Base-by-base conservation (phyloP, 108 stramenopile species). In the Fragilariopsis cylindrus region DNA sequence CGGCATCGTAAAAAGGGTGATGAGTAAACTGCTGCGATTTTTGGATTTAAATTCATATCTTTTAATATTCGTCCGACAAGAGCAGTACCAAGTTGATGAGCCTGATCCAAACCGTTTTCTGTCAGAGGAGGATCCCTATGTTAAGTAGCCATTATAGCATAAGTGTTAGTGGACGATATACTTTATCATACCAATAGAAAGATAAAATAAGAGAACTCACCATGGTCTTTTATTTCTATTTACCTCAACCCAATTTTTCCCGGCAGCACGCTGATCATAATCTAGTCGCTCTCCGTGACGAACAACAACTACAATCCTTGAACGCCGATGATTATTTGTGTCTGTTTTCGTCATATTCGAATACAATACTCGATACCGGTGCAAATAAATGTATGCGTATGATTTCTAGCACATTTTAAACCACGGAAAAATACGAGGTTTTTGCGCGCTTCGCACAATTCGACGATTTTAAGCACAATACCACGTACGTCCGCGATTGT, bases 261-360 rank as follows among this genome's bases (percentile, higher is more conserved):
- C 87, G 7, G 39, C 40, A 42, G 79, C 84, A 18, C 79, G 69
- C 42, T 42, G 55, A 3, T 63, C 55, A 62, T 85, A 85, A 60
- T 88, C 87, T 19, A 70, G 54, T 5, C 87, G 73, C 54, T 88
- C 87, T 5, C 84, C 87, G 72, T 88, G 87, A 7, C 87, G 69
- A 63, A 79, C 82, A 43, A 85, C 83, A 7, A 87, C 75, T 2
- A 85, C 74, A 7, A 42, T 21, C 16, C 3, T 0, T 30, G 5
- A 30, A 60, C 58, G 19, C 11, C 58, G 21, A 4, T 60, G 30
- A 30, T 21, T 21, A 3, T 30, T 40, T 60, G 58, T 56, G 18
- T n/a, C 55, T 56, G 55, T 19, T 56, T n/a, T 56, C 55, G 55
- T n/a, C 55, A 56, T 56, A 30, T 30, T 30, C 30, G 30, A 30